A percentile compares a stretch with the other conserved stretches of the same genome.
phyloP scores from a whole-genome alignment of 306 rosid species.

The Corylus americana region DNA sequence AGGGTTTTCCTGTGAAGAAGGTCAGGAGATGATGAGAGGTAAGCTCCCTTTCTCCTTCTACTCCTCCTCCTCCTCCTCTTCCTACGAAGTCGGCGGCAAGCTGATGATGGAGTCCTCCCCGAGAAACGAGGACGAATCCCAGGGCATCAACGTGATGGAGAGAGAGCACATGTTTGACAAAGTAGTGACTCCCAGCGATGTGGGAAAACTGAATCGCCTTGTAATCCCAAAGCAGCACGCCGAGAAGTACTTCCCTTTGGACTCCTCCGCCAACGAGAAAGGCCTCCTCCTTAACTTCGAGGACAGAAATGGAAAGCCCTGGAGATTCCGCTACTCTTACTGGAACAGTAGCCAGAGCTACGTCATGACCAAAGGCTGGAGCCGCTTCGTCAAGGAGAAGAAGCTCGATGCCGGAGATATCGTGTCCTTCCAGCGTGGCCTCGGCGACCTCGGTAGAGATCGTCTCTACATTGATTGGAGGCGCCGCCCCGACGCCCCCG shows the following conservation, averaged over 20 bases:
- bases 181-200: constrained; percentile 89
- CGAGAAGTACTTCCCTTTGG: constrained; percentile 79
- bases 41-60: constrained; percentile 23
- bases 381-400: constrained; percentile 91
- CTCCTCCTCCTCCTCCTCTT: constrained; percentile 16
- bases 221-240: constrained; percentile 93
- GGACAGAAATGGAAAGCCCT: constrained; percentile 66
- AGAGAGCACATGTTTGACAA: constrained; percentile 91
- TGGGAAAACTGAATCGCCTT: constrained; percentile 83
- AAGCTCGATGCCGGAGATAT: constrained; percentile 82
- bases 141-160: constrained; percentile 24
- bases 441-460: constrained; percentile 53
- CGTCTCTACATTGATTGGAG: constrained; percentile 74
- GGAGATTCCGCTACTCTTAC: constrained; percentile 90
- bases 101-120: constrained; percentile 34
- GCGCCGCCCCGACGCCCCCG: constrained; percentile 41
- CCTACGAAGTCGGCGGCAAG: background rate
- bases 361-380: constrained; percentile 95
- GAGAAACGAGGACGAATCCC: background rate
- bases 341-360: constrained; percentile 97
- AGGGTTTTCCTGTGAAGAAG: constrained; percentile 9
- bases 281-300: constrained; percentile 75
- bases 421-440: constrained; percentile 81
- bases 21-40: constrained; percentile 8
- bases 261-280: constrained; percentile 73